These are phyloP conservation scores for Ganoderma lingzhi DNA, from an alignment of 1,284 basidiomycete genomes.

Conservation along the genomic window DNA sequence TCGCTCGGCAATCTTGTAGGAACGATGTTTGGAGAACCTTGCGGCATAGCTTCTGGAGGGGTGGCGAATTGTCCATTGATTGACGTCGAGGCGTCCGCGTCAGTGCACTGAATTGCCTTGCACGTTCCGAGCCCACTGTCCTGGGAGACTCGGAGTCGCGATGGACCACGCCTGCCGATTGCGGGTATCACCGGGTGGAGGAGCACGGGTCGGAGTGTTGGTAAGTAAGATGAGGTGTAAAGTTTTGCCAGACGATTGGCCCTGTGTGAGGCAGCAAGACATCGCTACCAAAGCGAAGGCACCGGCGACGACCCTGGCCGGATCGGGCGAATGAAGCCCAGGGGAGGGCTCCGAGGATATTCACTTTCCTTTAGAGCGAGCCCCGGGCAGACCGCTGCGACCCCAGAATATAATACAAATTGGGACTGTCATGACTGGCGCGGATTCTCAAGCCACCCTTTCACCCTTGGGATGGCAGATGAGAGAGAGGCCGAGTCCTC, in stretches of 20 bases:
- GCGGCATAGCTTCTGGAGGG: conserved; percentile 30
- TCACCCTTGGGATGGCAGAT: conserved; percentile 18
- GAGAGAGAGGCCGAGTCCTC: conserved; percentile 13
- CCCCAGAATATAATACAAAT: conserved; percentile 16
- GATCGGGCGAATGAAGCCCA: conserved; percentile 22
- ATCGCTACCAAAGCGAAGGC: conserved; percentile 4
- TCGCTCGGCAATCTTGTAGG: conserved; percentile 24
- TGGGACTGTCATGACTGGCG: conserved; percentile 6
- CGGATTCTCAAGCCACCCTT: conserved; percentile 19
- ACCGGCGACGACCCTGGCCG: conserved; percentile 7
- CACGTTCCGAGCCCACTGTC: conserved; percentile 8
- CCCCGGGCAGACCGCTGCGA: conserved; percentile 18
- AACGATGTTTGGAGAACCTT: conserved; percentile 20
- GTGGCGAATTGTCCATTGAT: conserved; percentile 22
- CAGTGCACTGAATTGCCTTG: conserved; percentile 22
- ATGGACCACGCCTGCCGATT: conserved; percentile 20
- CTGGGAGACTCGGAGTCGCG: not conserved
- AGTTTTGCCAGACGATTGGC: conserved; percentile 19
- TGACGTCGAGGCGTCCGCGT: conserved; percentile 30
- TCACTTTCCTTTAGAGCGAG: conserved; percentile 14
- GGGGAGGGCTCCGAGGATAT: conserved; percentile 8
- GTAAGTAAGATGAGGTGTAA: conserved; percentile 18
- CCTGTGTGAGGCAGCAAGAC: conserved; percentile 11
- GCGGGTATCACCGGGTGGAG: conserved; percentile 15
- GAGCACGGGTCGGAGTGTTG: conserved; percentile 7